Percentiles rank a stretch among this genome's conserved stretches.
phyloP scores from a whole-genome alignment of 495 filamentous ascomycete species.

The Penicilliopsis zonata region DNA sequence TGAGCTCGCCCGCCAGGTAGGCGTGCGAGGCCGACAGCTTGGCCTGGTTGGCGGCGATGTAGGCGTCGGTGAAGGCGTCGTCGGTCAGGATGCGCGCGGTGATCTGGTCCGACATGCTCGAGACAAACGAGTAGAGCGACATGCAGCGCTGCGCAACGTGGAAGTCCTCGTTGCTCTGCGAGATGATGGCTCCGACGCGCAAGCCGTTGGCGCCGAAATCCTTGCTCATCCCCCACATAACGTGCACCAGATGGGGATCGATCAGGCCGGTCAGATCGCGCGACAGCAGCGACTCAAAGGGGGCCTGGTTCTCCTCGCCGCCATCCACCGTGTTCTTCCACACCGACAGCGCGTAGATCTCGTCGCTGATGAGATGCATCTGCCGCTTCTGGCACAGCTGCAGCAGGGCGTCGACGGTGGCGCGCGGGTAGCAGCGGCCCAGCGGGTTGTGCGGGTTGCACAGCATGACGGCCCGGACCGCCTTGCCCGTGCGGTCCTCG shows the following conservation, averaged over 20 bases:
- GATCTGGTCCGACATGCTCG: background rate
- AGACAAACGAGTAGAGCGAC: background rate
- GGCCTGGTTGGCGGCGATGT: background rate
- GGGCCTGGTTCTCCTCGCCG: conserved; percentile 8
- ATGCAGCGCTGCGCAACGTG: background rate
- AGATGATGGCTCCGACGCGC: background rate
- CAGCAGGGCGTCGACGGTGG: conserved; percentile 35
- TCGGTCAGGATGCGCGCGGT: background rate
- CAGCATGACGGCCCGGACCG: conserved; percentile 39
- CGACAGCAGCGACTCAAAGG: conserved; percentile 41
- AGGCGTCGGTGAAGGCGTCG: background rate
- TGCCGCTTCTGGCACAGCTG: conserved; percentile 39
- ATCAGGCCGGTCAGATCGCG: conserved; percentile 37
- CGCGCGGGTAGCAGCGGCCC: conserved; percentile 42
- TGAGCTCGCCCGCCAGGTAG: background rate
- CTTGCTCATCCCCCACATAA: conserved; percentile 49
- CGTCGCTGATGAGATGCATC: conserved; percentile 50
- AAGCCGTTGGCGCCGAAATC: conserved; percentile 39
- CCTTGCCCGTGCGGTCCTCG: conserved; percentile 11
- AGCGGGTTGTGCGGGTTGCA: conserved; percentile 53
- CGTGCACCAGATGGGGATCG: conserved; percentile 38
- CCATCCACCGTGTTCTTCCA: conserved; percentile 29
- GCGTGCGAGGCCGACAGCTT: background rate
- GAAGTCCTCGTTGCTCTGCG: background rate
- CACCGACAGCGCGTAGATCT: conserved; percentile 48